Percentiles rank a stretch among this genome's conserved stretches.
phyloP scores from a whole-genome alignment of 2,329 filamentous ascomycete genomes.

The Cladophialophora exuberans region DNA sequence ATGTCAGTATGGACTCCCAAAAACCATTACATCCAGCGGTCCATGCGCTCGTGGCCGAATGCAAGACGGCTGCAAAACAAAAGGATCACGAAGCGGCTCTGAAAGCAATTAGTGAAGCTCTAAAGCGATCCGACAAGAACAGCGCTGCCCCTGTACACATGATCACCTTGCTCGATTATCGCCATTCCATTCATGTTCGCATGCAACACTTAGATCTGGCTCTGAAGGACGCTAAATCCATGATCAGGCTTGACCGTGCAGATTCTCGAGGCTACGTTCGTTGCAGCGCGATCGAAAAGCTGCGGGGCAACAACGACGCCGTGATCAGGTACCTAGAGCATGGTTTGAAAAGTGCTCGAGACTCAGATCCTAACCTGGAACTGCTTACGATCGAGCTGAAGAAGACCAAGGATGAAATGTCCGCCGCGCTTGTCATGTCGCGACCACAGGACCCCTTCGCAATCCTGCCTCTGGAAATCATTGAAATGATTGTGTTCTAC shows the following conservation, averaged over 20 bases:
- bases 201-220: constrained; percentile 55
- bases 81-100: constrained; percentile 20
- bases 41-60: constrained; percentile 9
- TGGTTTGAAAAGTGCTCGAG: constrained; percentile 57
- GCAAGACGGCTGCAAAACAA: constrained; percentile 16
- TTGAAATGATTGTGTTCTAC: constrained; percentile 54
- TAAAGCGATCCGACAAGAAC: constrained; percentile 2
- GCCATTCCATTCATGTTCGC: constrained; percentile 46
- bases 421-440: constrained; percentile 34
- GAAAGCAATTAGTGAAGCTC: constrained; percentile 12
- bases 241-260: constrained; percentile 55
- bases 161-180: constrained; percentile 42
- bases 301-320: constrained; percentile 54
- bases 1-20: neutral
- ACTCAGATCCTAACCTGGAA: constrained; percentile 35
- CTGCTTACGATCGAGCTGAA: constrained; percentile 18
- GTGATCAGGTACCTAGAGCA: constrained; percentile 62
- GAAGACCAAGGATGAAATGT: constrained; percentile 51
- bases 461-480: constrained; percentile 58
- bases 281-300: constrained; percentile 51
- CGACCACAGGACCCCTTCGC: constrained; percentile 53
- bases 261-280: constrained; percentile 63
- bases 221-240: constrained; percentile 59
- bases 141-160: constrained; percentile 12
- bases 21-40: neutral